phyloP scores from a whole-genome alignment of 169 alveolate species.

The Cryptosporidium sp. region DNA sequence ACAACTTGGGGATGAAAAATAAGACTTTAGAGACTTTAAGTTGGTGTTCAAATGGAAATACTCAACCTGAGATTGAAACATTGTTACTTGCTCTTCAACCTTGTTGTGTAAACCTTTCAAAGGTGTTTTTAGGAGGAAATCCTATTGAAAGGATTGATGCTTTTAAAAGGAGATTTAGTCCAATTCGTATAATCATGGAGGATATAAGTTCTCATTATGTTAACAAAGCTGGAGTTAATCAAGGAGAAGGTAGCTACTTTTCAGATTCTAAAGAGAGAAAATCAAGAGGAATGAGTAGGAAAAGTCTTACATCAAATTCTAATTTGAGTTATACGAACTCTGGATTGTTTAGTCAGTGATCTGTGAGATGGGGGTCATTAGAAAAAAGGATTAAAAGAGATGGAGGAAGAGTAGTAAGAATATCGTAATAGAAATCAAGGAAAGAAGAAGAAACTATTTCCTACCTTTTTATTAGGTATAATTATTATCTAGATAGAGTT shows the following conservation, averaged over 20 bases:
- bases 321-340: neutral
- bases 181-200: conserved; percentile 47
- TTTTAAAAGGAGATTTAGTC: conserved; percentile 50
- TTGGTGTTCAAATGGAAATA: conserved; percentile 73
- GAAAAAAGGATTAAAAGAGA: too few species aligned
- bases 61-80: conserved; percentile 72
- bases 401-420: too few species aligned
- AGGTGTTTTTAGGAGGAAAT: conserved; percentile 55
- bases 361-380: too few species aligned
- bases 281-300: neutral
- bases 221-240: neutral
- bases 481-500: too few species aligned
- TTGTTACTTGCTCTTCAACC: conserved; percentile 56
- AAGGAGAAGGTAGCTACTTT: neutral
- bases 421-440: too few species aligned
- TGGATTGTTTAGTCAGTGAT: neutral
- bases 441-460: too few species aligned
- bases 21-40: conserved; percentile 54
- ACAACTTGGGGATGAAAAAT: conserved; percentile 3
- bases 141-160: conserved; percentile 73
- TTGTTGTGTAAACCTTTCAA: conserved; percentile 15
- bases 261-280: neutral
- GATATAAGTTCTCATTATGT: conserved; percentile 23
- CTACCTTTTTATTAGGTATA: too few species aligned
- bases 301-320: neutral